A percentile compares a stretch with the other conserved stretches of the same genome.
phyloP scores from a whole-genome alignment of 192 early-diverging fungal species.

The Backusella tuberculispora region DNA sequence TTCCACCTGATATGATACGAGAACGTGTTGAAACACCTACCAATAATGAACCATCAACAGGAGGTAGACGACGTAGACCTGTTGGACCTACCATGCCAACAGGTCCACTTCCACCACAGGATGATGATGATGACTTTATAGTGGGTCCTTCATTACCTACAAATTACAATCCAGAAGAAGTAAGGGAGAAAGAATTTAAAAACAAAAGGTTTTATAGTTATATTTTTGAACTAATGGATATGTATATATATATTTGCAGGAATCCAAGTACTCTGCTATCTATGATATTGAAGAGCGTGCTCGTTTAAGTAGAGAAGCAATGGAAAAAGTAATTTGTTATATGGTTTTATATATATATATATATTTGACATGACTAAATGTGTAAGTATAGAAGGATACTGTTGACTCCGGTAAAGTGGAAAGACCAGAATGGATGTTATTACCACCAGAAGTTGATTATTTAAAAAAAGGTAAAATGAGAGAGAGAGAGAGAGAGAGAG shows the following conservation, averaged over 20 bases:
- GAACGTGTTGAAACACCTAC: constrained; percentile 4
- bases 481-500: not conserved
- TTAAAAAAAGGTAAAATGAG: constrained; percentile 29
- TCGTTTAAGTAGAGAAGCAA: constrained; percentile 26
- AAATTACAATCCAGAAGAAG: constrained; percentile 24
- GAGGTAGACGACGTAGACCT: constrained; percentile 24
- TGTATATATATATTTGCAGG: not conserved
- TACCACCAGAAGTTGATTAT: constrained; percentile 40
- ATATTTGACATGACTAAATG: not conserved
- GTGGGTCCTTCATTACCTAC: constrained; percentile 34
- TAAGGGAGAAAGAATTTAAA: not conserved
- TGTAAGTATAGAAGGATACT: constrained; percentile 12
- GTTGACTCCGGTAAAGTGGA: constrained; percentile 24
- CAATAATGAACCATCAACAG: not conserved
- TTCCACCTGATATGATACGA: constrained; percentile 36
- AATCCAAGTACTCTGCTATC: constrained; percentile 32
- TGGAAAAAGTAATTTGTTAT: constrained; percentile 29
- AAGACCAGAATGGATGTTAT: constrained; percentile 42
- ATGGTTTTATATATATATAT: not conserved
- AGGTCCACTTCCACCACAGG: not conserved
- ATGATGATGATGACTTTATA: constrained; percentile 33
- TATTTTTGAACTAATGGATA: not conserved
- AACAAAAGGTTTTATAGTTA: not conserved
- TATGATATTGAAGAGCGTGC: constrained; percentile 39
- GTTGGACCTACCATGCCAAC: constrained; percentile 30